Conservation (phyloP, 208 protist species). For the Tritrichomonas musculus region DNA sequence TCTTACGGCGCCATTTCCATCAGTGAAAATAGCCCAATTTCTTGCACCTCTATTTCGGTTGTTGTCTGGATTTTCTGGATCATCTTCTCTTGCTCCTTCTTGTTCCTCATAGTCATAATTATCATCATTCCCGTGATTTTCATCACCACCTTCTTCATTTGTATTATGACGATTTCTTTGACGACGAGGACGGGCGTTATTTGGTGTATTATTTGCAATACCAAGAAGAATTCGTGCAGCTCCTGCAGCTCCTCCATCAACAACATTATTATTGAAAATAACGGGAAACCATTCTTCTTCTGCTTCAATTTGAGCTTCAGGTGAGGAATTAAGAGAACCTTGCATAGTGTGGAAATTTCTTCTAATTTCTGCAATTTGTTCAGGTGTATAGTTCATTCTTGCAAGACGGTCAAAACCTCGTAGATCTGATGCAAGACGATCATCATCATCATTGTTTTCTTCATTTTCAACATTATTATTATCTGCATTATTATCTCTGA, state of each 20-base stretch:
- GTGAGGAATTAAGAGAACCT: not conserved
- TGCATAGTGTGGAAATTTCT: not conserved
- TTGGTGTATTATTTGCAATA: not conserved
- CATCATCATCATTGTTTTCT: not conserved
- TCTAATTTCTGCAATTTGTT: not conserved
- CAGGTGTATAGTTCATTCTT: not conserved
- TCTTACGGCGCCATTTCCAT: too few species aligned
- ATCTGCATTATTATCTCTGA: too few species aligned
- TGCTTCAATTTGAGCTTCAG: not conserved
- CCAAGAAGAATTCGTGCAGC: too few species aligned
- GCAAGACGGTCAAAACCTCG: not conserved
- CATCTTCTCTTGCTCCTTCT: too few species aligned
- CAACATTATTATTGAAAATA: not conserved
- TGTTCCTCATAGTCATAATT: too few species aligned
- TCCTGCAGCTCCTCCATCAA: not conserved
- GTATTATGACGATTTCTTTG: too few species aligned
- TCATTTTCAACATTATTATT: not conserved
- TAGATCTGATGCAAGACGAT: not conserved
- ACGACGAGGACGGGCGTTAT: too few species aligned
- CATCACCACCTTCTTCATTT: too few species aligned
- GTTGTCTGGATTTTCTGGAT: too few species aligned
- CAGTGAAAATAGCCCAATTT: too few species aligned
- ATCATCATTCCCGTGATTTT: too few species aligned
- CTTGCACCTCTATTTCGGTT: not conserved
- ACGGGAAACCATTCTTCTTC: slow-evolving; percentile 31